phyloP scores from a whole-genome alignment of 2,329 filamentous ascomycete genomes.

The Fonsecaea pugnacius region DNA sequence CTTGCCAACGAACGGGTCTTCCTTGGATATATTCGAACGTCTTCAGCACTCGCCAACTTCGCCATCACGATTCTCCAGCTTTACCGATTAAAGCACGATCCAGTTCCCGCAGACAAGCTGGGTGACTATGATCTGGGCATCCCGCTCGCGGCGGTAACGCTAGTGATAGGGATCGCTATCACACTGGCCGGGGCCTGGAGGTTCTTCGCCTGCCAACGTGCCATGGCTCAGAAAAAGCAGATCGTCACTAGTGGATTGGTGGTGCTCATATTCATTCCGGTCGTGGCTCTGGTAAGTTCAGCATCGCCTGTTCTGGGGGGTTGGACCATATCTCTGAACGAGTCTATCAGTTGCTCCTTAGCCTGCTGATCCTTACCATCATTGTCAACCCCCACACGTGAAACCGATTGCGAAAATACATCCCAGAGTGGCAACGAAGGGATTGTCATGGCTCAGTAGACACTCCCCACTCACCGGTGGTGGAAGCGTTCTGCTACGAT shows the following conservation, averaged over 20 bases:
- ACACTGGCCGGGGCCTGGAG: slow-evolving; percentile 18
- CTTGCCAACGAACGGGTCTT: slow-evolving; percentile 30
- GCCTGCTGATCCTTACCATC: slow-evolving; percentile 19
- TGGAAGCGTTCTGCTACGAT: too few relatives aligned
- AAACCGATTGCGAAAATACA: neutral
- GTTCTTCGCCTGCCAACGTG: slow-evolving; percentile 25
- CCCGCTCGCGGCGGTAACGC: slow-evolving; percentile 16
- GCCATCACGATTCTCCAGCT: slow-evolving; percentile 23
- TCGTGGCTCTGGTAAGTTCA: slow-evolving; percentile 10
- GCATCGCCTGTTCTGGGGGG: neutral
- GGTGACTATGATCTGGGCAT: slow-evolving; percentile 23
- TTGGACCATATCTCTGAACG: slow-evolving; percentile 1
- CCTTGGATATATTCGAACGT: slow-evolving; percentile 26
- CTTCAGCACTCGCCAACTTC: slow-evolving; percentile 22
- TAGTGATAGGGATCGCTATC: slow-evolving; percentile 16
- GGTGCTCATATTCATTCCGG: slow-evolving; percentile 13
- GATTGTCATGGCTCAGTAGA: neutral
- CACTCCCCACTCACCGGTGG: too few relatives aligned
- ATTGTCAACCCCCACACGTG: slow-evolving; percentile 21
- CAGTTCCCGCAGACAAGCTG: slow-evolving; percentile 8
- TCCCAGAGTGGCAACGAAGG: neutral
- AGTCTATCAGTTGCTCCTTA: slow-evolving; percentile 15
- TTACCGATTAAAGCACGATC: slow-evolving; percentile 21
- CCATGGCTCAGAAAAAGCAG: slow-evolving; percentile 13
- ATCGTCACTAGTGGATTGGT: slow-evolving; percentile 21